A percentile compares a stretch with the other conserved stretches of the same genome.
These are phyloP conservation scores for Aspergillus viridinutans DNA, from an alignment of 2,329 filamentous ascomycete genomes.

Conservation along the genomic window DNA sequence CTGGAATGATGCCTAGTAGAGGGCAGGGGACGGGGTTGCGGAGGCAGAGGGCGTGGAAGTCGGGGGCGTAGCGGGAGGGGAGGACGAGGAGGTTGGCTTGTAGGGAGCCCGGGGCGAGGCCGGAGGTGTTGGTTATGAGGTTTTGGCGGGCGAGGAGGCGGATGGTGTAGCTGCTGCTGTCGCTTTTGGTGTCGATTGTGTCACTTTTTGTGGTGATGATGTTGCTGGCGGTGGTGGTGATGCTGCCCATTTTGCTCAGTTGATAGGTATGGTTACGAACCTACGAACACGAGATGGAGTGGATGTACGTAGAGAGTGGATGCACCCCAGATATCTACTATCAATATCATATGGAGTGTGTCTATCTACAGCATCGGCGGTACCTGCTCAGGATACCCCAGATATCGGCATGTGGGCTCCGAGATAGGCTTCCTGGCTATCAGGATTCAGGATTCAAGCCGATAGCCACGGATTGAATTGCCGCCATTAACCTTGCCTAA, in stretches of 20 bases:
- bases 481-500: not conserved
- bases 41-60: constrained; percentile 57
- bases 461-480: constrained; percentile 7
- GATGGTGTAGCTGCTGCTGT: constrained; percentile 29
- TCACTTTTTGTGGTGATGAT: not conserved
- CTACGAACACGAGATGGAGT: no score
- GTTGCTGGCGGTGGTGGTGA: not conserved
- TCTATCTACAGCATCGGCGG: no score
- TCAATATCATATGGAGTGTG: no score
- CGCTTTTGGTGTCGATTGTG: constrained; percentile 3
- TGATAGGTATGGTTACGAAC: no score
- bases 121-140: constrained; percentile 47
- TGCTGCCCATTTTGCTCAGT: not conserved
- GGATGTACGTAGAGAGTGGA: no score
- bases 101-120: constrained; percentile 52
- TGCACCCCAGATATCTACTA: no score
- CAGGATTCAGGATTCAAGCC: no score
- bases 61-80: constrained; percentile 52
- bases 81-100: constrained; percentile 62
- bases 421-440: not conserved
- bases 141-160: constrained; percentile 44
- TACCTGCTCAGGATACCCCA: not conserved
- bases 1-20: constrained; percentile 47
- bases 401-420: not conserved
- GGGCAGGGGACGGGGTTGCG: constrained; percentile 62